Percentiles rank a stretch among this genome's conserved stretches.
Conservation (phyloP, 352 stramenopile species). For the Elongisporangium senticosum region DNA sequence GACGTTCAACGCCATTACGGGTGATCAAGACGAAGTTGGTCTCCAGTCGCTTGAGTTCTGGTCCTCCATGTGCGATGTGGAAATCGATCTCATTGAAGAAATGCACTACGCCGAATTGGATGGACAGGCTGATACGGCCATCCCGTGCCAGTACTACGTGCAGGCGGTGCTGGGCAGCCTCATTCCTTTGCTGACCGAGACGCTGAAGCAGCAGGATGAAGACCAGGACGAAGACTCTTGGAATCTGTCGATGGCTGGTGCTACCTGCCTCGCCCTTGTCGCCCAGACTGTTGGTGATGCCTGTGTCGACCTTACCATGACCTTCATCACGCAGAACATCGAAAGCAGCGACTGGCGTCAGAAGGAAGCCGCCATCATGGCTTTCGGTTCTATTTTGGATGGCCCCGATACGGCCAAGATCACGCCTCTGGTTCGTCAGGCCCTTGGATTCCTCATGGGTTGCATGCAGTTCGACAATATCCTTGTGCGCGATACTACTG, state of each 20-base stretch:
- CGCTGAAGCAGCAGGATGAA: conserved; percentile 94
- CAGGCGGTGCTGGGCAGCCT: conserved; percentile 82
- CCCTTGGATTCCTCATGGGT: conserved; percentile 90
- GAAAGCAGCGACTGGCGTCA: conserved; percentile 92
- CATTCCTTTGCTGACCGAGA: conserved; percentile 90
- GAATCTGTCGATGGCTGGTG: conserved; percentile 93
- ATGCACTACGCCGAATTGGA: conserved; percentile 79
- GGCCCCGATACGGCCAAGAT: conserved; percentile 90
- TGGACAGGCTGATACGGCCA: conserved; percentile 37
- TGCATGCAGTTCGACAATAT: conserved; percentile 89
- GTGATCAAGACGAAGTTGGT: conserved; percentile 89
- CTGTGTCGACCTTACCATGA: conserved; percentile 90
- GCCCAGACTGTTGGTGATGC: conserved; percentile 89
- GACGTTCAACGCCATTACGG: conserved; percentile 91
- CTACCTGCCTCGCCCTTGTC: conserved; percentile 92
- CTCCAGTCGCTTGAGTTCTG: conserved; percentile 98
- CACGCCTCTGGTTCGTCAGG: conserved; percentile 87
- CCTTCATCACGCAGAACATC: conserved; percentile 95
- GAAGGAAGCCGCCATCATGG: conserved; percentile 96
- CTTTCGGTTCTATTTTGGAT: conserved; percentile 95
- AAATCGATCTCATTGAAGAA: conserved; percentile 92
- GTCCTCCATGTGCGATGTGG: conserved; percentile 95
- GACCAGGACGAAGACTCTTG: conserved; percentile 93
- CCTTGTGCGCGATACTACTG: conserved; percentile 95
- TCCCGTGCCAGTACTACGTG: conserved; percentile 86